Evolutionary conservation across 768 basidiomycete species (phyloP).

Genomic region (Phanerodontia chrysosporium): DNA sequence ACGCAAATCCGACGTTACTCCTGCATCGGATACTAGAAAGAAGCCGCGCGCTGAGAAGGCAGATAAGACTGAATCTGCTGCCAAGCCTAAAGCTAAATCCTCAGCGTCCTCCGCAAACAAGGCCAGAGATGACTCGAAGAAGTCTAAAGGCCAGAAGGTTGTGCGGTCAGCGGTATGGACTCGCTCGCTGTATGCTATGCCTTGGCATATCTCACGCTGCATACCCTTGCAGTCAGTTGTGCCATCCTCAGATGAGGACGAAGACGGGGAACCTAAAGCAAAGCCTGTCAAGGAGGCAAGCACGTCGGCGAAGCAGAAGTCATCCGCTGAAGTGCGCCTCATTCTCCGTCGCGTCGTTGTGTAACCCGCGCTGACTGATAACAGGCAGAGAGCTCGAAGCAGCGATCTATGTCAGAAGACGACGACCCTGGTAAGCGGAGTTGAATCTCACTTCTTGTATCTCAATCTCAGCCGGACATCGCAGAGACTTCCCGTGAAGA

Average conservation of each 20-base stretch:
- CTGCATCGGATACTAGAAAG: background rate
- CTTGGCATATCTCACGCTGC: background rate
- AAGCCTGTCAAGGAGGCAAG: background rate
- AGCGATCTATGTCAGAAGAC: background rate
- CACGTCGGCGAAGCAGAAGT: background rate
- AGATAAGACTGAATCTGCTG: background rate
- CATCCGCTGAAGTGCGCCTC: background rate
- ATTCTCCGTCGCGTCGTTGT: background rate
- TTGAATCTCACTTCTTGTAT: background rate
- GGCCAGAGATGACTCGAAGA: background rate
- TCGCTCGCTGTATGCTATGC: background rate
- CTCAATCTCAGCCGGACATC: background rate
- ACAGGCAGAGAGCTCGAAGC: background rate
- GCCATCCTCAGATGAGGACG: constrained; percentile 12
- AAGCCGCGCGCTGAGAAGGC: background rate
- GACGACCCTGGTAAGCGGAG: background rate
- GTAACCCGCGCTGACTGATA: background rate
- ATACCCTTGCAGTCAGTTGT: constrained; percentile 8
- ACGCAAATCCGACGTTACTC: background rate
- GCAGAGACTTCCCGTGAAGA: background rate
- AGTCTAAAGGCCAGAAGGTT: background rate
- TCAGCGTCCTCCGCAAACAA: background rate
- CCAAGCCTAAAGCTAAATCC: background rate
- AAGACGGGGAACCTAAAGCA: background rate
- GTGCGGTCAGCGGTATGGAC: constrained; percentile 11